Evolutionary conservation across 2,329 filamentous ascomycete species (phyloP).

Genomic region (Scedosporium minutisporum): DNA sequence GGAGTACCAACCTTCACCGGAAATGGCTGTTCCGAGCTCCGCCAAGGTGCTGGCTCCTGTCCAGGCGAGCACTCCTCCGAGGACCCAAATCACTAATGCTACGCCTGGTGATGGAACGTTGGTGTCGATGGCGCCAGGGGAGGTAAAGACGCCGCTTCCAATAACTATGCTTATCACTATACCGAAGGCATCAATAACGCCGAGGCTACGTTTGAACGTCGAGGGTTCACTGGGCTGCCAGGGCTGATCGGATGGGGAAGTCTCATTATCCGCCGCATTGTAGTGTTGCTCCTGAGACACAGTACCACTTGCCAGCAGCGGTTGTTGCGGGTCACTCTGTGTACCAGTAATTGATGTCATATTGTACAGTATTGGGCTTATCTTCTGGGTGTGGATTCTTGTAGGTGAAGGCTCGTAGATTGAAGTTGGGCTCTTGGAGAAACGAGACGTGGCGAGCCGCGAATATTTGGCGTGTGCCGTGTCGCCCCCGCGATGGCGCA

Average conservation of each 20-base stretch:
- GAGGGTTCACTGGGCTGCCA: background rate
- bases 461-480: background rate
- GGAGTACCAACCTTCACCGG: conserved; percentile 39
- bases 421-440: background rate
- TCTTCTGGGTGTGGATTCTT: background rate
- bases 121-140: conserved; percentile 51
- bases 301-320: background rate
- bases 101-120: conserved; percentile 53
- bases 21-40: conserved; percentile 54
- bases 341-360: too few species aligned
- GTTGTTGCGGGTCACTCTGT: background rate
- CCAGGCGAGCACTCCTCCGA: conserved; percentile 54
- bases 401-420: background rate
- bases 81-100: conserved; percentile 49
- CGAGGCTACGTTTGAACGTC: conserved; percentile 34
- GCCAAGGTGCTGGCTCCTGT: conserved; percentile 53
- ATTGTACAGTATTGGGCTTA: too few species aligned
- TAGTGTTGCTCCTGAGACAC: background rate
- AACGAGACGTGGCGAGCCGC: too few species aligned
- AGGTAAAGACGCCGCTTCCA: conserved; percentile 56
- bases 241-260: background rate
- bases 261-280: too few species aligned
- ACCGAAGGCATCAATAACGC: conserved; percentile 41
- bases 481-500: background rate
- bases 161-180: conserved; percentile 56